Percentiles rank a stretch among this genome's conserved stretches.
Evolutionary conservation across 2,329 filamentous ascomycete genomes (phyloP).

Genomic region (Colletotrichum sp.): DNA sequence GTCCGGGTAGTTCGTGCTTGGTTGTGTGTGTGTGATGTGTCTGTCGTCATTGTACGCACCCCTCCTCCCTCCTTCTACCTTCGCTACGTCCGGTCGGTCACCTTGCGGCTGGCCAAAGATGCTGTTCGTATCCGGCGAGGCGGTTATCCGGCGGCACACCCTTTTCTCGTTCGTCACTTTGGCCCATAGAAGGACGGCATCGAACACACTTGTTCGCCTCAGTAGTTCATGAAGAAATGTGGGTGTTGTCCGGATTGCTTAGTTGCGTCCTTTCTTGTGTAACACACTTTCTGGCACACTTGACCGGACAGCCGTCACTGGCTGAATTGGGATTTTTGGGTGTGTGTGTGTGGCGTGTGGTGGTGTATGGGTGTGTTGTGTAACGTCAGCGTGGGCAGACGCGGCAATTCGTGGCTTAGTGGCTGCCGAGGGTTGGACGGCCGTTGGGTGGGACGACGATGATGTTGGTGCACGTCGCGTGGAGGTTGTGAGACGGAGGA

Average conservation of each 20-base stretch:
- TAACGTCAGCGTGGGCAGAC: slow-evolving; percentile 10
- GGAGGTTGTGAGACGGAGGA: neutral
- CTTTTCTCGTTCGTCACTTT: neutral
- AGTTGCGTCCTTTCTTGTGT: neutral
- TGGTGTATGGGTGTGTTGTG: neutral
- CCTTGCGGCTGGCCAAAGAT: neutral
- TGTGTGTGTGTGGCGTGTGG: neutral
- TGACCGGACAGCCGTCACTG: neutral
- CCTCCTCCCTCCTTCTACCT: neutral
- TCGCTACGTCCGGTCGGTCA: neutral
- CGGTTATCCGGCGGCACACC: neutral
- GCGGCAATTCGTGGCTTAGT: slow-evolving; percentile 12
- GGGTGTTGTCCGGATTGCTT: neutral
- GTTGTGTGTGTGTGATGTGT: neutral
- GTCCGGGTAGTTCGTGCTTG: neutral
- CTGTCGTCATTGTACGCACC: neutral
- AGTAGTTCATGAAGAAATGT: neutral
- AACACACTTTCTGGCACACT: neutral
- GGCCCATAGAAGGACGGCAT: neutral
- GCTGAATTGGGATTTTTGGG: neutral
- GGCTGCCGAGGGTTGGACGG: neutral
- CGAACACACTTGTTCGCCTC: neutral
- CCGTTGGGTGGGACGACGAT: neutral
- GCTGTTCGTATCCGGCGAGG: neutral
- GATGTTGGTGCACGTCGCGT: neutral